A percentile compares a stretch with the other conserved stretches of the same genome.
Conservation (phyloP, 169 alveolate species). For the Plasmodium chabaudi region DNA sequence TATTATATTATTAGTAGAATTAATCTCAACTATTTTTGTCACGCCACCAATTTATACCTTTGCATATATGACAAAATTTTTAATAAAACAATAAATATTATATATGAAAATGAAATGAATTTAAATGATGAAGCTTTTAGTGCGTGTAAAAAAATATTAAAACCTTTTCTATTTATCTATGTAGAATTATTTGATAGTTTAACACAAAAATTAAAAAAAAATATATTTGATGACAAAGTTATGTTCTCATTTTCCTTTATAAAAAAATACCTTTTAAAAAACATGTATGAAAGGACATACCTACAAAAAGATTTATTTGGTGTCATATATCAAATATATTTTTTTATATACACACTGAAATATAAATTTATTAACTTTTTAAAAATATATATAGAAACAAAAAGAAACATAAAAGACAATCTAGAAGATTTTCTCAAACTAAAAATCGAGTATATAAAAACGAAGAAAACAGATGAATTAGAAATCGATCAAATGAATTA, state of each 20-base stretch:
- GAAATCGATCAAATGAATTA: background rate
- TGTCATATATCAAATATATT: slow-evolving; percentile 70
- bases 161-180: slow-evolving; percentile 69
- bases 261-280: slow-evolving; percentile 67
- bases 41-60: slow-evolving; percentile 27
- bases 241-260: slow-evolving; percentile 44
- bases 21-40: slow-evolving; percentile 26
- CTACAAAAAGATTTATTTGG: slow-evolving; percentile 56
- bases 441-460: slow-evolving; percentile 17
- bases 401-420: slow-evolving; percentile 41
- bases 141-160: slow-evolving; percentile 25
- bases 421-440: slow-evolving; percentile 34
- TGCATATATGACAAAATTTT: slow-evolving; percentile 57
- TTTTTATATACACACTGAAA: slow-evolving; percentile 32
- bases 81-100: slow-evolving; percentile 46
- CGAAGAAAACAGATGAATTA: background rate
- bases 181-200: slow-evolving; percentile 36
- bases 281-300: slow-evolving; percentile 59
- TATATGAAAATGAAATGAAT: slow-evolving; percentile 75
- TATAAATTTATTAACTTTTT: slow-evolving; percentile 38
- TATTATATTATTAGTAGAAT: slow-evolving; percentile 49
- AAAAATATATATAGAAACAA: slow-evolving; percentile 13
- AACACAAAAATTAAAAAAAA: slow-evolving; percentile 30
- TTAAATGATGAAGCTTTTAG: slow-evolving; percentile 49
- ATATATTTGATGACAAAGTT: slow-evolving; percentile 20